phyloP scores from a whole-genome alignment of 176 grass and related monocot genomes.

The Carex kokanica region DNA sequence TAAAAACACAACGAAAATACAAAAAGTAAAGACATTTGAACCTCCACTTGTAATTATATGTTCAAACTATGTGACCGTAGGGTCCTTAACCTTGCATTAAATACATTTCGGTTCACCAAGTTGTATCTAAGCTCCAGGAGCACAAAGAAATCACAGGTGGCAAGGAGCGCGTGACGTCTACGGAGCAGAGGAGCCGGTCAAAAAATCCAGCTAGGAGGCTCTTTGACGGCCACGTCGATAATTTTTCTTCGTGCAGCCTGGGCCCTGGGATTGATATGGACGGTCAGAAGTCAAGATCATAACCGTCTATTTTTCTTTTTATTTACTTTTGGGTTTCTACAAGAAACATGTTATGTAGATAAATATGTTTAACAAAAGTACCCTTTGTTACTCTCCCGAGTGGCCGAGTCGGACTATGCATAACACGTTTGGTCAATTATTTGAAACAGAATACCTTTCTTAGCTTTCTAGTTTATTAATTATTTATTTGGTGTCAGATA shows the following conservation, averaged over 20 bases:
- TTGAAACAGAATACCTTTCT: neutral
- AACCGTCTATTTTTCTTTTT: neutral
- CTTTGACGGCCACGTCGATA: neutral
- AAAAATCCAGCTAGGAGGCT: slow-evolving; percentile 14
- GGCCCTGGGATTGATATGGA: neutral
- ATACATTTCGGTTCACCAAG: neutral
- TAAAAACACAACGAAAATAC: too few relatives aligned
- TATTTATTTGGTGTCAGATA: neutral
- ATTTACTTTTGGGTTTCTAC: neutral
- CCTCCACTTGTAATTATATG: too few relatives aligned
- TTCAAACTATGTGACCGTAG: too few relatives aligned
- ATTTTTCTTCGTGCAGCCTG: neutral
- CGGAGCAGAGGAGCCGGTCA: neutral
- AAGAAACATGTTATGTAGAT: neutral
- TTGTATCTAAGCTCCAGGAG: neutral
- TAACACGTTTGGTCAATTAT: neutral
- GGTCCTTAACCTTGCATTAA: neutral
- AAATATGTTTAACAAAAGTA: too few relatives aligned
- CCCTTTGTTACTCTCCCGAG: too few relatives aligned
- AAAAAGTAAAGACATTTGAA: too few relatives aligned
- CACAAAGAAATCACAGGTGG: neutral
- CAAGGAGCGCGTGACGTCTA: neutral
- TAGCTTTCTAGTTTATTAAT: neutral
- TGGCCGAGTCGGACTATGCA: too few relatives aligned
- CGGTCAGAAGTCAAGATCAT: neutral